phyloP scores from a whole-genome alignment of 495 filamentous ascomycete species.

The Aspergillus leporis region DNA sequence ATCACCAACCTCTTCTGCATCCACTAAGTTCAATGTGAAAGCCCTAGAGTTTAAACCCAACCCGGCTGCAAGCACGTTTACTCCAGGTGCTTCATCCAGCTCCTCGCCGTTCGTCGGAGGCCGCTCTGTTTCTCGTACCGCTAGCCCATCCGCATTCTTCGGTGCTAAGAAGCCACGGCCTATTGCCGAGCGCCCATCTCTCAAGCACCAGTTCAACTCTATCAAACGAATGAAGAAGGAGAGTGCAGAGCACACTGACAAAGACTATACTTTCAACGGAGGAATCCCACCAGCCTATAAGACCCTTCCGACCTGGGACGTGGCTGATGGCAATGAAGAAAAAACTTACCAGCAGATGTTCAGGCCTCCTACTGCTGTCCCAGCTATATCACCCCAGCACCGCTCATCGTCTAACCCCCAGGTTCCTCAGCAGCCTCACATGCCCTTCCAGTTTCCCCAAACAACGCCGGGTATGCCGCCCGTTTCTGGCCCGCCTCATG shows the following conservation, averaged over 20 bases:
- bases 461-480: conserved; percentile 37
- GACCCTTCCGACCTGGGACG: conserved; percentile 78
- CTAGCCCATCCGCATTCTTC: conserved; percentile 52
- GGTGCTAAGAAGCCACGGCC: conserved; percentile 61
- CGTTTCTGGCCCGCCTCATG: conserved; percentile 58
- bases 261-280: conserved; percentile 60
- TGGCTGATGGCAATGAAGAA: conserved; percentile 60
- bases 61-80: conserved; percentile 75
- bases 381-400: conserved; percentile 67
- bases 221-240: conserved; percentile 72
- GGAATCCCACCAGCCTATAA: conserved; percentile 76
- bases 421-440: conserved; percentile 74
- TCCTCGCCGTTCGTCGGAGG: conserved; percentile 57
- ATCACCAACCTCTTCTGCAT: conserved; percentile 51
- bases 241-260: conserved; percentile 43
- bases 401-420: conserved; percentile 58
- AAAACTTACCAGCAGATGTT: conserved; percentile 76
- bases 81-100: conserved; percentile 63
- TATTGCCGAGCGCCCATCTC: conserved; percentile 55
- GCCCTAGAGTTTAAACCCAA: conserved; percentile 84
- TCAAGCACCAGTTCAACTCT: conserved; percentile 69
- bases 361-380: conserved; percentile 57
- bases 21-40: conserved; percentile 75
- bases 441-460: conserved; percentile 67
- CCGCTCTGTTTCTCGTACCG: conserved; percentile 52